These are phyloP conservation scores for Tubosaeta brunneosetosa DNA, from an alignment of 768 basidiomycete species.

Conservation along the genomic window DNA sequence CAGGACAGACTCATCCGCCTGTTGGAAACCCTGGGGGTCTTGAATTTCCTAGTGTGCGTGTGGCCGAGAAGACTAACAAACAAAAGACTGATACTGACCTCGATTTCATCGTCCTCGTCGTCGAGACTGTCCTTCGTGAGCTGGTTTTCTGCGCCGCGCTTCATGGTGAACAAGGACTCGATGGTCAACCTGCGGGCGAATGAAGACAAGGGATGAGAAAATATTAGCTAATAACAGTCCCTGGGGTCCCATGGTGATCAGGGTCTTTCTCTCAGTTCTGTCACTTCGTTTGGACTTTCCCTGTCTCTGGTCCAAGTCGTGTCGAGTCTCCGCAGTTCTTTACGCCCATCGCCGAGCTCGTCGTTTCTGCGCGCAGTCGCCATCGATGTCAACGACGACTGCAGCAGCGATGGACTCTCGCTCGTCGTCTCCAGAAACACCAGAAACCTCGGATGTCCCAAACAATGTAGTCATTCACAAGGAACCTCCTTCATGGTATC, in stretches of 20 bases:
- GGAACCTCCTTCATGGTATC: slow-evolving; percentile 55
- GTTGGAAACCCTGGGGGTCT: slow-evolving; percentile 45
- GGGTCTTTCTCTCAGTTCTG: slow-evolving; percentile 4
- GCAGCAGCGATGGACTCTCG: slow-evolving; percentile 52
- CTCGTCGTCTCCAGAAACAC: slow-evolving; percentile 68
- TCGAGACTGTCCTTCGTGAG: slow-evolving; percentile 52
- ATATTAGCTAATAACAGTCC: slow-evolving; percentile 18
- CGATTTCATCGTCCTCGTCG: slow-evolving; percentile 34
- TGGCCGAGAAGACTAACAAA: background rate
- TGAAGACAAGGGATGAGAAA: slow-evolving; percentile 9
- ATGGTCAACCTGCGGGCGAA: background rate
- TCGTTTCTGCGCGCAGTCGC: slow-evolving; percentile 7
- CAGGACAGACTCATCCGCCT: slow-evolving; percentile 55
- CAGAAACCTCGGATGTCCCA: slow-evolving; percentile 55
- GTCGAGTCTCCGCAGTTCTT: background rate
- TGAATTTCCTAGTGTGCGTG: slow-evolving; percentile 36
- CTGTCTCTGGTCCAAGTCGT: background rate
- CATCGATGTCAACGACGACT: slow-evolving; percentile 56
- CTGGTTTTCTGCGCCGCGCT: slow-evolving; percentile 71
- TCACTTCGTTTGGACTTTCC: background rate
- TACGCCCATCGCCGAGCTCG: slow-evolving; percentile 4
- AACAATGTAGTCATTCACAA: slow-evolving; percentile 48
- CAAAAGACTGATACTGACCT: slow-evolving; percentile 16
- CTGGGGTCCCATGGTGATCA: slow-evolving; percentile 13
- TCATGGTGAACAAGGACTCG: slow-evolving; percentile 42